Conservation (phyloP, 805 yeast genomes). For the Candida manassasensis region DNA sequence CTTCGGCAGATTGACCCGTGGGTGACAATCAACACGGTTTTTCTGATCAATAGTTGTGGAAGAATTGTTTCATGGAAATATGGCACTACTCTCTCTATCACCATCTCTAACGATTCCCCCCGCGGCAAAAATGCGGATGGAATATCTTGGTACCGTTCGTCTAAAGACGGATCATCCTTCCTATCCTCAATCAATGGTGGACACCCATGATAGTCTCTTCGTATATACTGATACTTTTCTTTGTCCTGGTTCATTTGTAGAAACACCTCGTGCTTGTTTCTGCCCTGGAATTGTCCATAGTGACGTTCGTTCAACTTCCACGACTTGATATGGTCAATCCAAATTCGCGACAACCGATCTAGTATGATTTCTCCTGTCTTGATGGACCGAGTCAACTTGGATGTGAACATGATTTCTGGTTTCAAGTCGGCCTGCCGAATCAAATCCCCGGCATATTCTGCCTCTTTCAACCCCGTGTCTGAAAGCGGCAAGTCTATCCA, state of each 20-base stretch:
- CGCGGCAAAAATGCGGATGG: slow-evolving; percentile 23
- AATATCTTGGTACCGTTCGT: slow-evolving; percentile 29
- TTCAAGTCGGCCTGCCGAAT: slow-evolving; percentile 22
- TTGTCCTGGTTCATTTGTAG: slow-evolving; percentile 31
- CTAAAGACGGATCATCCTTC: slow-evolving; percentile 26
- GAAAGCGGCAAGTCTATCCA: slow-evolving; percentile 42
- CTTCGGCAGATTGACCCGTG: slow-evolving; percentile 42
- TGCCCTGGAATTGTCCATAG: slow-evolving; percentile 40
- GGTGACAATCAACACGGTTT: slow-evolving; percentile 35
- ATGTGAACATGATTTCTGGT: slow-evolving; percentile 34
- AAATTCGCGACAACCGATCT: slow-evolving; percentile 25
- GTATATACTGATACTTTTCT: slow-evolving; percentile 33
- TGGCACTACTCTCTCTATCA: slow-evolving; percentile 38
- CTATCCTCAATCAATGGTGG: slow-evolving; percentile 29
- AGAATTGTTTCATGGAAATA: slow-evolving; percentile 27
- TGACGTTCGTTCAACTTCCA: slow-evolving; percentile 44
- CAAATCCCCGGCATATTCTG: slow-evolving; percentile 34
- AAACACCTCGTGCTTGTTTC: slow-evolving; percentile 33
- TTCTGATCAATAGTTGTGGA: slow-evolving; percentile 17
- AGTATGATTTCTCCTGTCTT: slow-evolving; percentile 38
- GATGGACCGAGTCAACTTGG: slow-evolving; percentile 36
- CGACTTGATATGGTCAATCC: slow-evolving; percentile 34
- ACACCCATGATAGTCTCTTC: slow-evolving; percentile 33
- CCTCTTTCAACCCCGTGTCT: slow-evolving; percentile 35
- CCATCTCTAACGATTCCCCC: slow-evolving; percentile 37